Evolutionary conservation across 306 rosid species (phyloP).

Genomic region (Sindora glabra): DNA sequence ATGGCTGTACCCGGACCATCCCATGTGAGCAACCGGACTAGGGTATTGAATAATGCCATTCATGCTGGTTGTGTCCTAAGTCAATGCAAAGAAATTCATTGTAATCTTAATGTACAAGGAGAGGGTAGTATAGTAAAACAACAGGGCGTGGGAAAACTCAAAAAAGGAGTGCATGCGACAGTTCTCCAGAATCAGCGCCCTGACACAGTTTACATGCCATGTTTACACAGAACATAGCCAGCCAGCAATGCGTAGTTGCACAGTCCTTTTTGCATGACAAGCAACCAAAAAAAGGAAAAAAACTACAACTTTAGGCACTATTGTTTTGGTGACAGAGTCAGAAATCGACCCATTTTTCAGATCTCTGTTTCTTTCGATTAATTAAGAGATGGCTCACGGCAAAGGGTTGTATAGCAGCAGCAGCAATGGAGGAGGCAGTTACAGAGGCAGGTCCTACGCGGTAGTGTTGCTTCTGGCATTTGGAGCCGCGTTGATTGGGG

Average conservation of each 20-base stretch:
- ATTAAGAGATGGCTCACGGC: constrained; percentile 31
- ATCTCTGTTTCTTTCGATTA: neutral
- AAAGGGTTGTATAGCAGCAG: constrained; percentile 36
- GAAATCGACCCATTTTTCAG: neutral
- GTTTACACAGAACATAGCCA: constrained; percentile 7
- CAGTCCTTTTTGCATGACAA: constrained; percentile 63
- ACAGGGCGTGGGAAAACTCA: constrained; percentile 12
- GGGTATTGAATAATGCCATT: too few relatives aligned
- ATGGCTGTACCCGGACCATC: too few relatives aligned
- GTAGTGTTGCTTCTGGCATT: constrained; percentile 54
- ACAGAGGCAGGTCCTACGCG: constrained; percentile 42
- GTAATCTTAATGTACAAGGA: too few relatives aligned
- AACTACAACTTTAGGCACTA: neutral
- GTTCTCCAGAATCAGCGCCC: constrained; percentile 32
- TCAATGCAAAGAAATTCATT: too few relatives aligned
- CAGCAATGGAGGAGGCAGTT: constrained; percentile 28
- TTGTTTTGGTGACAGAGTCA: neutral
- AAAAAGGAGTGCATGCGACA: neutral
- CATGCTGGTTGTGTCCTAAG: too few relatives aligned
- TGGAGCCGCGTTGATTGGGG: constrained; percentile 79
- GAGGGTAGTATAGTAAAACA: constrained; percentile 12
- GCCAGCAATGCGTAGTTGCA: constrained; percentile 49
- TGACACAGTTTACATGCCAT: constrained; percentile 49
- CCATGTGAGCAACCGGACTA: too few relatives aligned
- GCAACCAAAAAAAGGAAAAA: constrained; percentile 43